A percentile compares a stretch with the other conserved stretches of the same genome.
These are phyloP conservation scores for Rhizomucor miehei DNA, from an alignment of 371 early-diverging fungal genomes.

Conservation along the genomic window DNA sequence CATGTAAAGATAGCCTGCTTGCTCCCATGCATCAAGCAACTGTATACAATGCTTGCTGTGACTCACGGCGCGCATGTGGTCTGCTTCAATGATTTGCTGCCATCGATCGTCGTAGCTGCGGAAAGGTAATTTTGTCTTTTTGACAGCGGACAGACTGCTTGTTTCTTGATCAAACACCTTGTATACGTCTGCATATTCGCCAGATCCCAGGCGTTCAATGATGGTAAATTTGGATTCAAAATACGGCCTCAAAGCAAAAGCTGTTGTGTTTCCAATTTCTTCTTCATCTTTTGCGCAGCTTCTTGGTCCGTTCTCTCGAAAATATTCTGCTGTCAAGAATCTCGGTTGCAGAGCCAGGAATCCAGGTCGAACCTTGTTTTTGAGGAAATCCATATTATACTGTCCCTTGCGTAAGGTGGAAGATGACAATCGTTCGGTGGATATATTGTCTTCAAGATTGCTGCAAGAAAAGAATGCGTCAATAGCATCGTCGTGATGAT, in stretches of 20 bases:
- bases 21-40: constrained; percentile 88
- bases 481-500: not conserved
- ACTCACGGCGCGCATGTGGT: constrained; percentile 67
- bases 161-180: constrained; percentile 61
- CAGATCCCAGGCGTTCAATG: constrained; percentile 57
- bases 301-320: constrained; percentile 16
- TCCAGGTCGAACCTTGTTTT: constrained; percentile 2
- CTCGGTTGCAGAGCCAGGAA: constrained; percentile 25
- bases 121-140: constrained; percentile 68
- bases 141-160: constrained; percentile 70
- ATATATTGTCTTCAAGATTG: constrained; percentile 8
- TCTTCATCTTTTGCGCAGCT: constrained; percentile 10
- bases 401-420: not conserved
- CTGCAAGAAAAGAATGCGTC: constrained; percentile 3
- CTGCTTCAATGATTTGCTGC: constrained; percentile 77
- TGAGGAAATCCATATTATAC: not conserved
- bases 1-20: constrained; percentile 82
- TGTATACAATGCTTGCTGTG: constrained; percentile 61
- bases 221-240: constrained; percentile 30
- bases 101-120: constrained; percentile 72
- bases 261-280: constrained; percentile 4
- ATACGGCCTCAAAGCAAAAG: constrained; percentile 14
- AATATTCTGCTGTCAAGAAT: constrained; percentile 34
- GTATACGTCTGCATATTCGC: constrained; percentile 79
- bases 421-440: constrained; percentile 5